Evolutionary conservation across 148 eudicot genomes (phyloP).

Genomic region (Spergularia marina): DNA sequence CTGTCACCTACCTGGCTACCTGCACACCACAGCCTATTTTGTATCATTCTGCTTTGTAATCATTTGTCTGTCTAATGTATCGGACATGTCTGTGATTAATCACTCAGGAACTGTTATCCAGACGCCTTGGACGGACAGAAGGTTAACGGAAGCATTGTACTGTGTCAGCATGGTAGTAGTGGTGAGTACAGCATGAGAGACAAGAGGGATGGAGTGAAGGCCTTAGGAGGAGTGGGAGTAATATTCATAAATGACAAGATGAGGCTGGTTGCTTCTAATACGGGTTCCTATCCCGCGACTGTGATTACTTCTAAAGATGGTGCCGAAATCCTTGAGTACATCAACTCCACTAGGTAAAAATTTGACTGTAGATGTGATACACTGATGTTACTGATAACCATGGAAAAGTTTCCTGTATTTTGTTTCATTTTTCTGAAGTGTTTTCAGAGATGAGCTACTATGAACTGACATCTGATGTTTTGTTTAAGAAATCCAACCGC

Average conservation of each 20-base stretch:
- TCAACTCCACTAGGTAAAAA: constrained; percentile 48
- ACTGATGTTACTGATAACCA: neutral
- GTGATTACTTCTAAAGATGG: constrained; percentile 46
- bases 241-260: constrained; percentile 36
- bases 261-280: constrained; percentile 32
- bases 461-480: constrained; percentile 1
- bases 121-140: constrained; percentile 33
- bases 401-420: too few relatives aligned
- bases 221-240: constrained; percentile 44
- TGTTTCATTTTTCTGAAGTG: neutral
- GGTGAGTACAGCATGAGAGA: neutral
- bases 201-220: constrained; percentile 24
- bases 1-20: too few relatives aligned
- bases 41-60: neutral
- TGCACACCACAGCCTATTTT: neutral
- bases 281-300: constrained; percentile 39
- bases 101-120: constrained; percentile 50
- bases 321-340: constrained; percentile 37
- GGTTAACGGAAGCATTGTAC: constrained; percentile 52
- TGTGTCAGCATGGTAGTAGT: constrained; percentile 40
- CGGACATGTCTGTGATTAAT: neutral
- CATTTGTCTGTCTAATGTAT: neutral
- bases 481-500: constrained; percentile 49
- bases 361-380: neutral
- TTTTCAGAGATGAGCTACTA: neutral